A percentile compares a stretch with the other conserved stretches of the same genome.
phyloP scores from a whole-genome alignment of 768 basidiomycete species.

The Phanerochaete carnosa region DNA sequence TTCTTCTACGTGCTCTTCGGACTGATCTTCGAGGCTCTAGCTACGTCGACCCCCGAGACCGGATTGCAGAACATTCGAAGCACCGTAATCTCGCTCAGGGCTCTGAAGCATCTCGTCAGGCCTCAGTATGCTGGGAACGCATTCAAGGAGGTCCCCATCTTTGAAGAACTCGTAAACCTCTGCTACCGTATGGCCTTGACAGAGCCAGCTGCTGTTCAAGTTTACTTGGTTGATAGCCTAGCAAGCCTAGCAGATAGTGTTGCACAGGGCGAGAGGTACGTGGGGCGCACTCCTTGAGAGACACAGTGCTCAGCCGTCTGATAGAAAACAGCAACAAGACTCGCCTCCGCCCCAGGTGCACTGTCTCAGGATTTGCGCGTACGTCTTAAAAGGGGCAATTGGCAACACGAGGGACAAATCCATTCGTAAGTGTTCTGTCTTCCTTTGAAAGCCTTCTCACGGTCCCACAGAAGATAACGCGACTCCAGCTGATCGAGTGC shows the following conservation, averaged over 20 bases:
- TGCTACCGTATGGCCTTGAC: slow-evolving; percentile 90
- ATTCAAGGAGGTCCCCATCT: slow-evolving; percentile 75
- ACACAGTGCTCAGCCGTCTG: not conserved
- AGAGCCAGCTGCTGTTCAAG: slow-evolving; percentile 69
- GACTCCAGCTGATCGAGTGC: slow-evolving; percentile 48
- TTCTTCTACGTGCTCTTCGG: slow-evolving; percentile 92
- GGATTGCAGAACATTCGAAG: slow-evolving; percentile 40
- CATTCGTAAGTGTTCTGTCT: slow-evolving; percentile 40
- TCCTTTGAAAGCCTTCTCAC: not conserved
- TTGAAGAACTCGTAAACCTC: slow-evolving; percentile 86
- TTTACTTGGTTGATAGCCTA: slow-evolving; percentile 64
- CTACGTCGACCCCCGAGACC: slow-evolving; percentile 59
- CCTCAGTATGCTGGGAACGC: slow-evolving; percentile 80
- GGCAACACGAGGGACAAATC: slow-evolving; percentile 49
- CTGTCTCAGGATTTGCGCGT: slow-evolving; percentile 81
- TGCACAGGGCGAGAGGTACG: slow-evolving; percentile 1
- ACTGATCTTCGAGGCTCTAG: slow-evolving; percentile 87
- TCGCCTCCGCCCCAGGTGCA: slow-evolving; percentile 36
- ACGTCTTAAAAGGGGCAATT: slow-evolving; percentile 70
- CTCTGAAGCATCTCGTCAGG: slow-evolving; percentile 75
- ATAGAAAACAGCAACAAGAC: slow-evolving; percentile 6
- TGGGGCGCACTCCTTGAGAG: not conserved
- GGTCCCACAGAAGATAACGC: slow-evolving; percentile 41
- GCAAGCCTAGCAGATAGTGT: slow-evolving; percentile 34
- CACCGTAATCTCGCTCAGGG: slow-evolving; percentile 62